Evolutionary conservation across 768 basidiomycete genomes (phyloP), one percentile per base, ranked within the genome.

Genomic region (Postia placenta): DNA sequence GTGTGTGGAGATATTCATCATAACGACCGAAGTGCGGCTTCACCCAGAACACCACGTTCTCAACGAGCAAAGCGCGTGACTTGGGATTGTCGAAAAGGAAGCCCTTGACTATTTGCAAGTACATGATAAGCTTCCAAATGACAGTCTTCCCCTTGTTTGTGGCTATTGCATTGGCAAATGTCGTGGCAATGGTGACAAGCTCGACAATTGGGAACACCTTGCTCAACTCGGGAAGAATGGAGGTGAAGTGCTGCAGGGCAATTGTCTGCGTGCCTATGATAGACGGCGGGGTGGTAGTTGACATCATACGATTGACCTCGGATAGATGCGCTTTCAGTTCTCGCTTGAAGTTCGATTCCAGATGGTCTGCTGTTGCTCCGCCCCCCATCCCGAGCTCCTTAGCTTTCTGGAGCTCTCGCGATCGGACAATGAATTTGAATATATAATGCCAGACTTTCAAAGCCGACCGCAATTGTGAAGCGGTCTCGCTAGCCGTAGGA

Each of bases 401-500:
- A 5, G 74, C 72, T 64, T 90, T 90, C 64, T 95, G 93, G 39
- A 95, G 64, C 59, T 92, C 91, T 28, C 93, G 74, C 2, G 93
- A 85, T n/a, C 89, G 79, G 14, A 88, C 82, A 60, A 96, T 87
- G 67, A 98, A 91, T 63, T 89, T 90, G 80, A 97, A 91, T 57
- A 98, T 83, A 61, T 94, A 92, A 60, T 92, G 87, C 92, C 92
- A 95, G 25, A 97, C 95, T 65, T 97, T 97, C 52, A 98, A 73
- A 14, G 93, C 88, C 11, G 91, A 83, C 27, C 94, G 83, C 48
- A 97, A 75, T 4, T 80, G 78, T 15, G 87, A 83, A 0, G 87
- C 92, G 2, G 78, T 80, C 20, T 90, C 87, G 7, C 73, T 68
- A 19, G 81, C 77, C 0, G 83, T 80, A 11, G 91, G 90, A 57